These are phyloP conservation scores for Oryza coarctata DNA, from an alignment of 176 grass and related monocot genomes.

Conservation along the genomic window DNA sequence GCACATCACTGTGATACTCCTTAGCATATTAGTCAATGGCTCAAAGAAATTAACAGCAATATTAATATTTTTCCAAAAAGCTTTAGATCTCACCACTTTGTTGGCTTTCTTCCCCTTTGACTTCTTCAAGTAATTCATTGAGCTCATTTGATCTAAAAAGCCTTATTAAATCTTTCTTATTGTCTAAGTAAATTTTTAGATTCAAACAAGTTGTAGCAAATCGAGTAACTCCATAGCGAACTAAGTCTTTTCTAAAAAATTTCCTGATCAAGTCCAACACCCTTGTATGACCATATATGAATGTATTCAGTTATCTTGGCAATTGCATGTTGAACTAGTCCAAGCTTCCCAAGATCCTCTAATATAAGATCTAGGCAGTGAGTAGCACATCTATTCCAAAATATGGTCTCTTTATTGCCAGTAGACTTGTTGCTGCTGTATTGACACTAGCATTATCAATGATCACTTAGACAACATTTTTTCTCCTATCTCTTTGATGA, in stretches of 20 bases:
- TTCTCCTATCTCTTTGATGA: background rate
- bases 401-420: constrained; percentile 15
- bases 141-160: background rate
- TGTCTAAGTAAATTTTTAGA: too few relatives aligned
- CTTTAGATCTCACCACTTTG: background rate
- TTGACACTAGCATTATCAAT: background rate
- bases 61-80: background rate
- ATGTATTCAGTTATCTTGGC: too few relatives aligned
- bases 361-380: constrained; percentile 12
- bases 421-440: background rate
- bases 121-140: background rate
- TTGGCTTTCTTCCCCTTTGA: background rate
- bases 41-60: background rate
- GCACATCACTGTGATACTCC: background rate
- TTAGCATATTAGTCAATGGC: background rate
- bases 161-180: background rate
- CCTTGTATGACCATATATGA: too few relatives aligned
- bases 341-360: too few relatives aligned
- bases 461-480: constrained; percentile 21
- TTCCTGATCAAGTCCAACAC: too few relatives aligned
- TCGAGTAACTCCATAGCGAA: too few relatives aligned
- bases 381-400: constrained; percentile 13
- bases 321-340: too few relatives aligned
- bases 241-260: too few relatives aligned
- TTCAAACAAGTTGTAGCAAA: too few relatives aligned